Conservation (phyloP, 192 early-diverging fungal species). For the Phlyctochytrium bullatum region DNA sequence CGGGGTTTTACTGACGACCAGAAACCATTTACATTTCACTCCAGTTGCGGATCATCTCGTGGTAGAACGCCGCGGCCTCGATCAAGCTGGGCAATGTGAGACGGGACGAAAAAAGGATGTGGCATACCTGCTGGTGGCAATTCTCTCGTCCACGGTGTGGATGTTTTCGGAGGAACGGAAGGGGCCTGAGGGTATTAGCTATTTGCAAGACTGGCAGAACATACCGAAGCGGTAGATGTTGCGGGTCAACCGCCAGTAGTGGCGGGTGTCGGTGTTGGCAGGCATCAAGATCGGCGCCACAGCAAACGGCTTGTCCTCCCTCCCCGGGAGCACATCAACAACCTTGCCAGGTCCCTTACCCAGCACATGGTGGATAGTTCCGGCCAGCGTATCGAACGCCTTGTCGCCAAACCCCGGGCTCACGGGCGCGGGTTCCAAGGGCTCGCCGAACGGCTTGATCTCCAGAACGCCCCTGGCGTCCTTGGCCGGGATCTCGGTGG, state of each 20-base stretch:
- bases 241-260: conserved; percentile 35
- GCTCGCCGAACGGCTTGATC: conserved; percentile 13
- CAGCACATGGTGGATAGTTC: conserved; percentile 28
- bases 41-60: conserved; percentile 43
- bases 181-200: neutral
- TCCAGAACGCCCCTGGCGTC: conserved; percentile 7
- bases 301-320: conserved; percentile 7
- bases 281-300: conserved; percentile 39
- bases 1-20: too few relatives aligned
- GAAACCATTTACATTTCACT: neutral
- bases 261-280: conserved; percentile 44
- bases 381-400: conserved; percentile 33
- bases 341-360: neutral
- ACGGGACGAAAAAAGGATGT: neutral
- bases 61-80: conserved; percentile 29
- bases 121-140: conserved; percentile 6
- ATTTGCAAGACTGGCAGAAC: neutral
- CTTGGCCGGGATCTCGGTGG: neutral
- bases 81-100: conserved; percentile 11
- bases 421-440: conserved; percentile 35
- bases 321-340: neutral
- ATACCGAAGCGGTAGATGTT: conserved; percentile 36
- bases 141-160: conserved; percentile 23
- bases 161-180: neutral
- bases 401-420: neutral